phyloP scores from a whole-genome alignment of 129 eudicot genomes.

The Tanacetum coccineum region DNA sequence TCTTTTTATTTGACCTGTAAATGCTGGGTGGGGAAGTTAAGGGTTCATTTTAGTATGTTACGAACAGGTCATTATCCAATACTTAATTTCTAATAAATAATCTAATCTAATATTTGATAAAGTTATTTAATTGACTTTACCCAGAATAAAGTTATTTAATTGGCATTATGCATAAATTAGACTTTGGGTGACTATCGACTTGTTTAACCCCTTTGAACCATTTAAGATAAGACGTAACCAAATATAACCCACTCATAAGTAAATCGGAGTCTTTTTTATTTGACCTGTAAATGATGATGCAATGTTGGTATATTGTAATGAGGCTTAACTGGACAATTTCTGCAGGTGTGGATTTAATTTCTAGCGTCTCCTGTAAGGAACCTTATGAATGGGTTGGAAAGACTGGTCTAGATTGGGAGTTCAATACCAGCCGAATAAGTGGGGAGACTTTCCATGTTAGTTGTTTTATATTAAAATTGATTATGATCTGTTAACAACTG shows the following conservation, averaged over 20 bases:
- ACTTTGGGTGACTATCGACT: no score
- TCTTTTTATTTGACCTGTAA: no score
- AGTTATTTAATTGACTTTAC: no score
- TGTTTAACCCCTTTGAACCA: no score
- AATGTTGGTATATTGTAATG: no score
- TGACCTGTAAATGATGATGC: no score
- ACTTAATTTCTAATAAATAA: no score
- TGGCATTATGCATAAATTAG: no score
- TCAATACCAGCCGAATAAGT: conserved; percentile 41
- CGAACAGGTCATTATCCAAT: neutral
- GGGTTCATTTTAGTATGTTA: neutral
- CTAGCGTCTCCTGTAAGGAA: conserved; percentile 68
- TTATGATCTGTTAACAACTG: neutral
- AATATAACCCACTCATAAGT: neutral
- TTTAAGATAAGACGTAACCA: neutral
- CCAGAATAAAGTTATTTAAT: no score
- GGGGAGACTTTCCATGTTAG: conserved; percentile 66
- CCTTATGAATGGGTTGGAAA: conserved; percentile 87
- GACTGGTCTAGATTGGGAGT: conserved; percentile 82
- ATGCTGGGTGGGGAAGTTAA: neutral
- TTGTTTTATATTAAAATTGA: conserved; percentile 14
- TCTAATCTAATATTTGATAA: no score
- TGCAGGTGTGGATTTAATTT: conserved; percentile 91
- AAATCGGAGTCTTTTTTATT: neutral
- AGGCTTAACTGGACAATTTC: no score